Base-by-base conservation (phyloP, 805 yeast species). In the Monosporozyma solicola region DNA sequence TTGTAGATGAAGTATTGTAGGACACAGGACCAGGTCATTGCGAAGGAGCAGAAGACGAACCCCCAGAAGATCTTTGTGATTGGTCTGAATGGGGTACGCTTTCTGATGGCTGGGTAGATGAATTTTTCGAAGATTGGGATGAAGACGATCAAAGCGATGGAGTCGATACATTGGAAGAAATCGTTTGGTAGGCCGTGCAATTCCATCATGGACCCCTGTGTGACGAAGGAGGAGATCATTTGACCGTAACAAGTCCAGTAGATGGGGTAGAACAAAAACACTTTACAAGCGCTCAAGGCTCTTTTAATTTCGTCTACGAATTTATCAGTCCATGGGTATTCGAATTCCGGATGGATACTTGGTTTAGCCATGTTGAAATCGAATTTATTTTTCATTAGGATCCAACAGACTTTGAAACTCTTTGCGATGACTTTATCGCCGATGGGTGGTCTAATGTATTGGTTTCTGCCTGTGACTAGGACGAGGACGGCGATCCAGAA, bases 161-260 rank as follows among this genome's bases (percentile, higher is more conserved):
- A 85, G 69, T 87, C 85, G 60, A 87, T 78, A 63, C 82, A 84
- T 69, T 82, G 85, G 73, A 86, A 78, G 61, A 86, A 74, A 74
- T 86, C 95, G 65, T 87, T 87, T 59, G 95, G 94, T 60, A 86
- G 75, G 43, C 87, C 86, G 66, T 86, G 89, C 52, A 79, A 73
- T 61, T 84, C 80, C 87, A 85, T 83, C 58, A 78, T 75, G 54
- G 83, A 86, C 47, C 91, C 89, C 66, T 84, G 89, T 43, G 87
- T 78, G 54, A 84, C 78, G 61, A 86, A 84, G 68, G 83, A 83
- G 71, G 80, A 82, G 54, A 80, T 66, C 85, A 86, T 85, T 72
- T 84, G 88, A 49, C 82, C 80, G 68, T 84, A 84, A 37, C 81
- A 83, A 50, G 83, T 75, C 89, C 89, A 84, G 74, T 82, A 86